These are phyloP conservation scores for Pythium guiyangense DNA, from an alignment of 352 stramenopile species.

Conservation along the genomic window DNA sequence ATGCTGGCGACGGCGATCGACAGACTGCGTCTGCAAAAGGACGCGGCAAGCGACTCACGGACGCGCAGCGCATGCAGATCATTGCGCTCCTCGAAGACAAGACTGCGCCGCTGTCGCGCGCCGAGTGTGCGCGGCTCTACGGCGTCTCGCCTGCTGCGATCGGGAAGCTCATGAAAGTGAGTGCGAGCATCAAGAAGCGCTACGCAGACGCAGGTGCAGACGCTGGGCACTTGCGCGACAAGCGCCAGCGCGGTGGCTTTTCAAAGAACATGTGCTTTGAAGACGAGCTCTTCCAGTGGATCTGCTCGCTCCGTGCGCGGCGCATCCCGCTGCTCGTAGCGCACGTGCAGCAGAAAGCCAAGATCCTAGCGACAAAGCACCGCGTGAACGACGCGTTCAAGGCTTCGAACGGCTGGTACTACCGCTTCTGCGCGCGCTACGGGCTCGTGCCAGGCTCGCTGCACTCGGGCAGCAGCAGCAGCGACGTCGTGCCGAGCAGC, in stretches of 20 bases:
- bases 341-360: slow-evolving; percentile 55
- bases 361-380: slow-evolving; percentile 35
- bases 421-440: slow-evolving; percentile 69
- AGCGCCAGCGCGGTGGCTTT: slow-evolving; percentile 61
- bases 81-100: slow-evolving; percentile 62
- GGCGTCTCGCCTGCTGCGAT: slow-evolving; percentile 68
- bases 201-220: slow-evolving; percentile 47
- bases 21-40: no score
- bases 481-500: neutral
- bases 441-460: slow-evolving; percentile 38
- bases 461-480: slow-evolving; percentile 10
- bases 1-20: slow-evolving; percentile 13
- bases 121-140: slow-evolving; percentile 55
- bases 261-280: slow-evolving; percentile 55
- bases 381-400: slow-evolving; percentile 41
- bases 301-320: slow-evolving; percentile 41
- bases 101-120: slow-evolving; percentile 36
- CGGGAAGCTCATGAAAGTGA: slow-evolving; percentile 78
- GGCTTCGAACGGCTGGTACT: slow-evolving; percentile 77
- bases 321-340: slow-evolving; percentile 43
- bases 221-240: slow-evolving; percentile 26
- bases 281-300: slow-evolving; percentile 66
- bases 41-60: slow-evolving; percentile 57
- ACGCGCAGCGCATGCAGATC: slow-evolving; percentile 76
- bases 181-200: slow-evolving; percentile 60